These are phyloP conservation scores for Phialocephala sp. DNA, from an alignment of 2,329 filamentous ascomycete species.

Conservation along the genomic window DNA sequence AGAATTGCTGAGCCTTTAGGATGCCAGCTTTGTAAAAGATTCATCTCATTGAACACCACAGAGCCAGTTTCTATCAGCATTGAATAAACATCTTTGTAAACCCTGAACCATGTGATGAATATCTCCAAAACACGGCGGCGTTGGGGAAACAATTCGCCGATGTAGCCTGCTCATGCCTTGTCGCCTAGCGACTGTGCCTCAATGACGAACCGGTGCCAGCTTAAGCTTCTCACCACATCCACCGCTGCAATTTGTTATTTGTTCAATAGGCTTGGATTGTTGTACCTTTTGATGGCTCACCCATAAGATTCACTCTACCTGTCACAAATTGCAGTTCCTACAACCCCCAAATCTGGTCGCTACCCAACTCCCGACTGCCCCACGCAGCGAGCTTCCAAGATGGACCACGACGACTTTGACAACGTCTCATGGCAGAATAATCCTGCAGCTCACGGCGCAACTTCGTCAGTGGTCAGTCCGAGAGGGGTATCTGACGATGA, in stretches of 20 bases:
- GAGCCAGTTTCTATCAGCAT: not conserved
- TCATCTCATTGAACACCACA: slow-evolving; percentile 20
- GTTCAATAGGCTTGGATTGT: not conserved
- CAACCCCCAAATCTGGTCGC: not conserved
- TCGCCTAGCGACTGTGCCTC: slow-evolving; percentile 18
- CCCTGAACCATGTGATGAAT: not conserved
- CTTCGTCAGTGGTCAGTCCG: slow-evolving; percentile 48
- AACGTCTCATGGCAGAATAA: slow-evolving; percentile 76
- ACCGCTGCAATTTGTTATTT: not conserved
- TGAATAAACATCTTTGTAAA: not conserved
- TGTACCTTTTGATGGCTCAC: slow-evolving; percentile 7
- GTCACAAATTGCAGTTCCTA: not conserved
- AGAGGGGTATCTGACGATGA: slow-evolving; percentile 46
- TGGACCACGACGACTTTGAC: slow-evolving; percentile 72
- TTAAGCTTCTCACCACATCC: slow-evolving; percentile 17
- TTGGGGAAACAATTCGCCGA: slow-evolving; percentile 10
- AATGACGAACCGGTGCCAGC: slow-evolving; percentile 24
- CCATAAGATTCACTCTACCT: not conserved
- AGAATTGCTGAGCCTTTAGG: slow-evolving; percentile 30
- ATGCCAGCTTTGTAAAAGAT: slow-evolving; percentile 34
- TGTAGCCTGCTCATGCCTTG: not conserved
- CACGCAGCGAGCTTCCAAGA: slow-evolving; percentile 33
- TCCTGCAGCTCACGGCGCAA: slow-evolving; percentile 56
- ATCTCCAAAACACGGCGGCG: not conserved
- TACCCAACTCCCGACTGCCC: slow-evolving; percentile 30